phyloP scores from a whole-genome alignment of 2,329 filamentous ascomycete species.

The Periconia sp. region DNA sequence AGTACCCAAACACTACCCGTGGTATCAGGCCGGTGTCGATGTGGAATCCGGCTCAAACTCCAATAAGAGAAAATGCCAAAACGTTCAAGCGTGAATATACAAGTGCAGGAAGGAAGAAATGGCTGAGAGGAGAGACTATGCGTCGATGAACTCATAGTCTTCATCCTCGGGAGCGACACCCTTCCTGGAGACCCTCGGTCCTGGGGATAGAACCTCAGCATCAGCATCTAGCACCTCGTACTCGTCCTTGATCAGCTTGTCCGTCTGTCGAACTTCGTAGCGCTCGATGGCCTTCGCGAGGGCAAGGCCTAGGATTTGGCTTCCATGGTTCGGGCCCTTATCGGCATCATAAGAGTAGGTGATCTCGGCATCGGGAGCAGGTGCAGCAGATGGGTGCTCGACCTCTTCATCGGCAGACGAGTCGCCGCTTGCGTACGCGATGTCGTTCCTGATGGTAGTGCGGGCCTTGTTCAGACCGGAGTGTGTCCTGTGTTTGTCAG shows the following conservation, averaged over 20 bases:
- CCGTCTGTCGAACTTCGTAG: constrained; percentile 65
- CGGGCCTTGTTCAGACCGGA: constrained; percentile 41
- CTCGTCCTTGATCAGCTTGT: constrained; percentile 65
- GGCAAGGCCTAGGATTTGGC: constrained; percentile 63
- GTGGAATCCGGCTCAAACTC: constrained; percentile 28
- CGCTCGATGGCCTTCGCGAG: constrained; percentile 64
- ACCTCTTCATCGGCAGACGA: constrained; percentile 54
- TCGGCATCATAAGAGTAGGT: constrained; percentile 62
- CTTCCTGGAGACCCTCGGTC: constrained; percentile 34
- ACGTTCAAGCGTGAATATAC: constrained; percentile 19
- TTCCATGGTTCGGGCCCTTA: constrained; percentile 58
- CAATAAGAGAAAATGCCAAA: constrained; percentile 26
- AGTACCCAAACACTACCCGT: constrained; percentile 23
- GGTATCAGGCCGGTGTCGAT: constrained; percentile 24
- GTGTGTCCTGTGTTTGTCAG: constrained; percentile 27
- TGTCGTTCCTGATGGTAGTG: constrained; percentile 51
- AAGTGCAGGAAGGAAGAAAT: constrained; percentile 11
- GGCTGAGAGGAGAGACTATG: constrained; percentile 16
- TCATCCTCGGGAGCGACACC: constrained; percentile 44
- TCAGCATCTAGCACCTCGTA: constrained; percentile 60
- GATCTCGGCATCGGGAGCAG: constrained; percentile 55
- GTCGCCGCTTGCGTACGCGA: constrained; percentile 47
- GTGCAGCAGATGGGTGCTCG: constrained; percentile 51
- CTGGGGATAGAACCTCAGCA: constrained; percentile 45
- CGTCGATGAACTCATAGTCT: constrained; percentile 50